Conservation (phyloP, 495 filamentous ascomycete genomes). For the Penicillium cinerascens region DNA sequence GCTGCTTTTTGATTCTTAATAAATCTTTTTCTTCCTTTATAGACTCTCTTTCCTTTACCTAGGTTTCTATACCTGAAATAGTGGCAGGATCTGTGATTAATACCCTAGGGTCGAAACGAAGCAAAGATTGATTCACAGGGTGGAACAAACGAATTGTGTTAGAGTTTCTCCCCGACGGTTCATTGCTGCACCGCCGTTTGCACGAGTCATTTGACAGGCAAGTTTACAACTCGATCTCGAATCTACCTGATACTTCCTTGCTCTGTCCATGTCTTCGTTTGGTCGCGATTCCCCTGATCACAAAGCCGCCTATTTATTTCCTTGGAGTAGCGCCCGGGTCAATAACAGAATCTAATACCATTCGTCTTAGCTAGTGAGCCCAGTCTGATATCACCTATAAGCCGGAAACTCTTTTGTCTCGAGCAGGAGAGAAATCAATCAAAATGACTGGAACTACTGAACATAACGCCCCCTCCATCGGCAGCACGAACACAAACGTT, state of each 20-base stretch:
- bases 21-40: not conserved
- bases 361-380: not conserved
- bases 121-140: not conserved
- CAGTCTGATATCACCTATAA: not conserved
- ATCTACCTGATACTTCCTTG: not conserved
- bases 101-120: not conserved
- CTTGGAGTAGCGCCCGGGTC: not conserved
- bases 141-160: not conserved
- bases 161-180: not conserved
- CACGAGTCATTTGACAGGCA: not conserved
- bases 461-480: conserved; percentile 6
- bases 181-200: not conserved
- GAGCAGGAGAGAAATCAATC: conserved; percentile 1
- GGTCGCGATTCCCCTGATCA: not conserved
- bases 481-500: conserved; percentile 8
- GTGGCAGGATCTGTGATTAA: not conserved
- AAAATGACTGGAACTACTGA: conserved; percentile 29
- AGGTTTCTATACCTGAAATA: not conserved
- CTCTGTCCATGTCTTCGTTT: not conserved
- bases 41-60: not conserved
- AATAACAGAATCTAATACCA: not conserved
- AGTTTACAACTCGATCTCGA: not conserved
- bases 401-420: not conserved
- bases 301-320: not conserved
- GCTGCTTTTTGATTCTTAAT: not conserved